A percentile compares a stretch with the other conserved stretches of the same genome.
These are phyloP conservation scores for Nakazawaea holstii DNA, from an alignment of 805 yeast species.

Conservation along the genomic window DNA sequence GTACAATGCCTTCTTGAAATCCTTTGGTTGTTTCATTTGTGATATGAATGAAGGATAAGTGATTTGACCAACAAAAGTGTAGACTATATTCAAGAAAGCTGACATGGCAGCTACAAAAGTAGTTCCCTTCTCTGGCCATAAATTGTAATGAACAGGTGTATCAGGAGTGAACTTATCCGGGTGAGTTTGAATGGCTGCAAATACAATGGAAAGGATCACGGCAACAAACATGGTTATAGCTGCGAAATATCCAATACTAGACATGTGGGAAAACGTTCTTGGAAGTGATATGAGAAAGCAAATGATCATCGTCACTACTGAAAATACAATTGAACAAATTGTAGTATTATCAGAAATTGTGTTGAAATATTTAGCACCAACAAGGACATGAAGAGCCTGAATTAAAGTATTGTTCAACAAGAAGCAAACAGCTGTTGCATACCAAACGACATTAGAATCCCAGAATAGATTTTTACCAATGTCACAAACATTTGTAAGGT, in stretches of 20 bases:
- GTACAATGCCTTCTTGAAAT: constrained; percentile 50
- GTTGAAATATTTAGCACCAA: constrained; percentile 56
- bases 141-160: constrained; percentile 35
- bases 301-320: constrained; percentile 41
- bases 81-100: constrained; percentile 54
- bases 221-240: constrained; percentile 56
- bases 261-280: constrained; percentile 49
- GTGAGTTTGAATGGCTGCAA: constrained; percentile 47
- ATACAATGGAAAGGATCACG: constrained; percentile 44
- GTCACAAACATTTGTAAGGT: constrained; percentile 47
- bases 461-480: constrained; percentile 54
- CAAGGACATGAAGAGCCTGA: constrained; percentile 53
- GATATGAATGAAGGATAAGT: constrained; percentile 58
- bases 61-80: constrained; percentile 61
- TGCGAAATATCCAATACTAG: constrained; percentile 44
- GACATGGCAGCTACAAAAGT: constrained; percentile 48
- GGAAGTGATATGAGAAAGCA: constrained; percentile 51
- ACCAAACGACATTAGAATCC: constrained; percentile 48
- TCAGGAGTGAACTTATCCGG: constrained; percentile 35
- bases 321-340: constrained; percentile 47
- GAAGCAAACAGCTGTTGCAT: constrained; percentile 50
- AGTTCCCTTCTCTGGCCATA: constrained; percentile 51
- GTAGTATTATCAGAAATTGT: constrained; percentile 42
- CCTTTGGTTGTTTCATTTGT: constrained; percentile 53
- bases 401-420: constrained; percentile 50